These are phyloP conservation scores for Leucocoprinus sp. DNA, from an alignment of 768 basidiomycete species.

Conservation along the genomic window DNA sequence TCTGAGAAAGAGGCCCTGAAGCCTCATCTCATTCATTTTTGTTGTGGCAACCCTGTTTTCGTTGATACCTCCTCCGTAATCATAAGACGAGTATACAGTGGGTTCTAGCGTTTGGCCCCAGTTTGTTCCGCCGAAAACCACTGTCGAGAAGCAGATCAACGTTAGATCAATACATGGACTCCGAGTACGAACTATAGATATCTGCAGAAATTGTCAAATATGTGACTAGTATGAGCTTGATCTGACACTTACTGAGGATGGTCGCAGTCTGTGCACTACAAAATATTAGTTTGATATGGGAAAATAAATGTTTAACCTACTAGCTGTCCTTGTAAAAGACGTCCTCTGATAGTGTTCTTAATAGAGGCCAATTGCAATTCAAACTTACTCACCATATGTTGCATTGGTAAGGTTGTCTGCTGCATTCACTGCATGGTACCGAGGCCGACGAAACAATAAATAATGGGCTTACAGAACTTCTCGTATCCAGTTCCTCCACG, in stretches of 20 bases:
- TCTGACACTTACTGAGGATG: constrained; percentile 33
- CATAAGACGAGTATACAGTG: constrained; percentile 51
- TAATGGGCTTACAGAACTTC: constrained; percentile 31
- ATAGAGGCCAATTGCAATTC: not conserved
- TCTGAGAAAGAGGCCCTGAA: constrained; percentile 47
- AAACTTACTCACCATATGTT: constrained; percentile 27
- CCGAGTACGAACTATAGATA: constrained; percentile 34
- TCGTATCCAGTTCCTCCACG: constrained; percentile 44
- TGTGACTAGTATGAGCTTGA: constrained; percentile 10
- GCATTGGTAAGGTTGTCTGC: constrained; percentile 35
- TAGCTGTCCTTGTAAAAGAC: constrained; percentile 48
- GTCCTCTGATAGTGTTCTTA: constrained; percentile 25
- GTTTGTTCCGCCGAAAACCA: constrained; percentile 59
- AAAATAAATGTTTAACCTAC: constrained; percentile 20
- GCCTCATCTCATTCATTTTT: constrained; percentile 46
- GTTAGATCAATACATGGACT: not conserved
- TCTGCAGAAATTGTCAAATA: constrained; percentile 21
- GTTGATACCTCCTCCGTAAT: constrained; percentile 49
- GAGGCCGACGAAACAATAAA: not conserved
- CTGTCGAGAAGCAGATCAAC: constrained; percentile 16
- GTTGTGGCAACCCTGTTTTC: constrained; percentile 40
- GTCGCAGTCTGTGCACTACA: constrained; percentile 39
- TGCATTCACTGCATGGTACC: constrained; percentile 11
- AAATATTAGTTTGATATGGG: not conserved
- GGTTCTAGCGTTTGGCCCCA: constrained; percentile 54